A percentile compares a stretch with the other conserved stretches of the same genome.
These are phyloP conservation scores for Mucor circinelloides DNA, from an alignment of 371 early-diverging fungal genomes.

Conservation along the genomic window DNA sequence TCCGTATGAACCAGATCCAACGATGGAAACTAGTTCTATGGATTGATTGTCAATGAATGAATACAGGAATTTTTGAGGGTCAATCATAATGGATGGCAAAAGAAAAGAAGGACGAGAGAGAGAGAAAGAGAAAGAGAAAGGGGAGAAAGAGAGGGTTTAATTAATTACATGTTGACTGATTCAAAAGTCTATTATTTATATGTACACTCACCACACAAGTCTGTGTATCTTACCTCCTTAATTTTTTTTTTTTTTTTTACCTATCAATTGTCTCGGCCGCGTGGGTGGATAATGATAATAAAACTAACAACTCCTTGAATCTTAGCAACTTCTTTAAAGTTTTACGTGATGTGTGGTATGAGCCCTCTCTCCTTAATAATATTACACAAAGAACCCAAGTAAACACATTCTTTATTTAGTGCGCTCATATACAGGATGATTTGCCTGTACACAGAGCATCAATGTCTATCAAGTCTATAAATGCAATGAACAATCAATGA, in stretches of 20 bases:
- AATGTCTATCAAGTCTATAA: neutral
- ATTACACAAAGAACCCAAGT: neutral
- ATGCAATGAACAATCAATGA: neutral
- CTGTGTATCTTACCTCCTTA: neutral
- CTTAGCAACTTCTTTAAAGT: neutral
- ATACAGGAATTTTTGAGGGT: conserved; percentile 27
- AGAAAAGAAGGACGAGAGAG: neutral
- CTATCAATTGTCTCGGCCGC: neutral
- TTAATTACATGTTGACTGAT: neutral
- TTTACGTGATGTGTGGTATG: neutral
- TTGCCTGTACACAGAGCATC: neutral
- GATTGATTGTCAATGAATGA: conserved; percentile 37
- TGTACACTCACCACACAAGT: neutral
- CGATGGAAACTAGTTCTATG: conserved; percentile 49
- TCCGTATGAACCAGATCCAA: conserved; percentile 75
- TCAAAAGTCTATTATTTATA: neutral
- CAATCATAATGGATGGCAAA: conserved; percentile 1
- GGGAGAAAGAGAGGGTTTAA: neutral
- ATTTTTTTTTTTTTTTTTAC: neutral
- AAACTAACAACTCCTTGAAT: neutral
- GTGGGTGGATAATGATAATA: conserved; percentile 2
- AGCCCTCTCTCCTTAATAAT: neutral
- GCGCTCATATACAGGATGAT: neutral
- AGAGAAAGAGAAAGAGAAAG: neutral
- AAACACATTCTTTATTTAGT: neutral